phyloP scores from a whole-genome alignment of 371 early-diverging fungal species.

The Funneliformis caledonium region DNA sequence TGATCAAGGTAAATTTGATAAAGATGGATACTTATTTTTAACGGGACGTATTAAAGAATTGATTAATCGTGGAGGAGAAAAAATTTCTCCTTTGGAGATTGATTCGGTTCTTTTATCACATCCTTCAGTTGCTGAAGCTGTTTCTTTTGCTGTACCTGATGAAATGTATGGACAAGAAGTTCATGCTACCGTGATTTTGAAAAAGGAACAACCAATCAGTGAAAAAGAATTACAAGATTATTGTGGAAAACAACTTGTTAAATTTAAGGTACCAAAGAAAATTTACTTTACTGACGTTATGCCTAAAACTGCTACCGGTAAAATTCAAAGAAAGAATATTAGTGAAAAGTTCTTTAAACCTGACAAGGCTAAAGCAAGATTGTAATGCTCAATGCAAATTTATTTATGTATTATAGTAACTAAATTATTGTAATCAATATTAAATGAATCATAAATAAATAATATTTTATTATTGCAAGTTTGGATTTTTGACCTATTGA shows the following conservation, averaged over 20 bases:
- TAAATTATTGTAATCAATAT: too few relatives aligned
- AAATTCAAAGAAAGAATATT: conserved; percentile 66
- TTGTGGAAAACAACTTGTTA: conserved; percentile 63
- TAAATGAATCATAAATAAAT: too few relatives aligned
- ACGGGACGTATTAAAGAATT: conserved; percentile 84
- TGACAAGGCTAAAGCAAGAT: conserved; percentile 49
- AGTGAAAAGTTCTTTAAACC: conserved; percentile 55
- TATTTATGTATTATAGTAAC: too few relatives aligned
- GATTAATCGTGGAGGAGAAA: conserved; percentile 84
- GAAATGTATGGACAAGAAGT: conserved; percentile 84
- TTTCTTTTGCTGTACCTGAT: conserved; percentile 76
- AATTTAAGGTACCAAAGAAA: conserved; percentile 80
- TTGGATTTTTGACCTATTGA: too few relatives aligned
- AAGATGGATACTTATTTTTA: conserved; percentile 73
- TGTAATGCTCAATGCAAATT: not conserved
- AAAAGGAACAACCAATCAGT: conserved; percentile 40
- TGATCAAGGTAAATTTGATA: conserved; percentile 77
- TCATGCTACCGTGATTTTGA: conserved; percentile 77
- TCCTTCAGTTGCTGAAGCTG: conserved; percentile 77
- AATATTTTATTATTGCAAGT: too few relatives aligned
- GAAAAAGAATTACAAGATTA: conserved; percentile 50
- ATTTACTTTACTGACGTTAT: conserved; percentile 71
- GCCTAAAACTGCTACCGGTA: conserved; percentile 82
- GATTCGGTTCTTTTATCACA: conserved; percentile 77
- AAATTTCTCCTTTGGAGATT: conserved; percentile 81